Conservation (phyloP, 169 alveolate species). For the Plasmodium vinckei region DNA sequence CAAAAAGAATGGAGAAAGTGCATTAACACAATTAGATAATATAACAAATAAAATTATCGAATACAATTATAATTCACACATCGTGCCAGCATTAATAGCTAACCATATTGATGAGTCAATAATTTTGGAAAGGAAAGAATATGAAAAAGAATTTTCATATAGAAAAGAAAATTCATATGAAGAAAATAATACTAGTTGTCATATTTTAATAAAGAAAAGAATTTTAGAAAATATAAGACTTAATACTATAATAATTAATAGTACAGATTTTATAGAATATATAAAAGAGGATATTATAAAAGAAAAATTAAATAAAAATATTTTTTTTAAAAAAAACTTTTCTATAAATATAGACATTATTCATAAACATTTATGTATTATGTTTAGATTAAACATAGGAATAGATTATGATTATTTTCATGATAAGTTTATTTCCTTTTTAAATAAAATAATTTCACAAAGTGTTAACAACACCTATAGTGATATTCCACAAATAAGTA, state of each 20-base stretch:
- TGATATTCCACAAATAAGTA: not conserved
- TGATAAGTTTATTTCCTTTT: constrained; percentile 5
- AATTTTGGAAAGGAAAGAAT: not conserved
- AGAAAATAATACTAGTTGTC: not conserved
- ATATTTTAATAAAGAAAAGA: not conserved
- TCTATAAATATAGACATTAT: constrained; percentile 28
- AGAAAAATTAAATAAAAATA: constrained; percentile 2
- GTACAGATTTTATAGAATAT: constrained; percentile 7
- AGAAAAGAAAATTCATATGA: not conserved
- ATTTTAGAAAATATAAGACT: constrained; percentile 42
- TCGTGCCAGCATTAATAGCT: constrained; percentile 26
- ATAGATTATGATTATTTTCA: constrained; percentile 12
- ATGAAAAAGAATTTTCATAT: not conserved
- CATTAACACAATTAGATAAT: not conserved
- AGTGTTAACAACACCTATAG: not conserved
- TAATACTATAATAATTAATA: constrained; percentile 13
- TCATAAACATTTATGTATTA: constrained; percentile 18
- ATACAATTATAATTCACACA: constrained; percentile 38
- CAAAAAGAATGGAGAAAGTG: too few species aligned
- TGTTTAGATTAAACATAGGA: constrained; percentile 1
- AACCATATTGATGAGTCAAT: constrained; percentile 18
- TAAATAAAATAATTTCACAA: constrained; percentile 4
- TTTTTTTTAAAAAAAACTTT: constrained; percentile 11
- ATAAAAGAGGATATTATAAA: constrained; percentile 21
- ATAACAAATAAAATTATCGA: constrained; percentile 4